Conservation (phyloP, 1,284 basidiomycete species). For the Ganoderma boninense region DNA sequence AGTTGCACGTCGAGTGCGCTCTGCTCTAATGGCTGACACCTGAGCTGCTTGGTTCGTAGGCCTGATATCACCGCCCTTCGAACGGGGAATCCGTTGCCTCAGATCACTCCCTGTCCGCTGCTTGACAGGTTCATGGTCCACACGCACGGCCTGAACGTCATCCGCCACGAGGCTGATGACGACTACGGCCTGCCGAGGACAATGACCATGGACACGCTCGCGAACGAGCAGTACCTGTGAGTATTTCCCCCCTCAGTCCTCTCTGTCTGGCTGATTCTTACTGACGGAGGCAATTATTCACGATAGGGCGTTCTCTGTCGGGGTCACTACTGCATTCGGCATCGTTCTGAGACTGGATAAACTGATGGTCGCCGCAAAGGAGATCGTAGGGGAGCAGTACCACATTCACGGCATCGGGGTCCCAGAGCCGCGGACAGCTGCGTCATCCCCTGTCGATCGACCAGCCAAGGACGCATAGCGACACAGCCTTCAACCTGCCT, state of each 20-base stretch:
- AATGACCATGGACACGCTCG: constrained; percentile 69
- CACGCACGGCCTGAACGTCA: constrained; percentile 68
- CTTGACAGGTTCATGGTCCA: constrained; percentile 78
- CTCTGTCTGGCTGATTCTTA: constrained; percentile 3
- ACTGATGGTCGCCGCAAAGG: constrained; percentile 80
- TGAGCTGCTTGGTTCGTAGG: constrained; percentile 45
- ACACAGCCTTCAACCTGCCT: too few species aligned
- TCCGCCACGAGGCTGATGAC: constrained; percentile 71
- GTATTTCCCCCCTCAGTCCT: constrained; percentile 37
- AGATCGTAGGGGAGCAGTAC: constrained; percentile 84
- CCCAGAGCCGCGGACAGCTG: constrained; percentile 23
- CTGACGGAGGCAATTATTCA: not conserved
- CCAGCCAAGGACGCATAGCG: constrained; percentile 28
- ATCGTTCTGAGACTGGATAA: constrained; percentile 74
- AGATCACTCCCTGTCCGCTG: constrained; percentile 87
- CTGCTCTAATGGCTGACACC: constrained; percentile 2
- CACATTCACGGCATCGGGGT: constrained; percentile 75
- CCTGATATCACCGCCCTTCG: constrained; percentile 78
- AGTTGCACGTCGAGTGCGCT: constrained; percentile 33
- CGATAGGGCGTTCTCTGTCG: constrained; percentile 75
- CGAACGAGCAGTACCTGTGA: constrained; percentile 76
- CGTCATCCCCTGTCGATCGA: constrained; percentile 5
- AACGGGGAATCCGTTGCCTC: constrained; percentile 82
- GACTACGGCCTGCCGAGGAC: constrained; percentile 73
- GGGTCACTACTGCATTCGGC: constrained; percentile 72